These are phyloP conservation scores for Penicillium paradoxum DNA, from an alignment of 495 filamentous ascomycete genomes.

Conservation along the genomic window DNA sequence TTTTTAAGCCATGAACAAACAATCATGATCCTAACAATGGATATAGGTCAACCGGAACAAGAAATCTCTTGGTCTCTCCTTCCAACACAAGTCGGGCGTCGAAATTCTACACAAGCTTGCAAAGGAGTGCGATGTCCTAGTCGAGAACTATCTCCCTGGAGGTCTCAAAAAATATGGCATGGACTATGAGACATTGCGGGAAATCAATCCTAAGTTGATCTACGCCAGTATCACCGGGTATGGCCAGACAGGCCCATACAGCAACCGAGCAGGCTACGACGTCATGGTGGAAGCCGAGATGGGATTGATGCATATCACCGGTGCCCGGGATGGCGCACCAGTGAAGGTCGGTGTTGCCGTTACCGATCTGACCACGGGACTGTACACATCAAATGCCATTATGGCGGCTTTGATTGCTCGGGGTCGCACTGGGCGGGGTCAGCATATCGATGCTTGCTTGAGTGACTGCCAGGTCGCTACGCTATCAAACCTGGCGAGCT, in stretches of 20 bases:
- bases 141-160: slow-evolving; percentile 94
- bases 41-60: slow-evolving; percentile 93
- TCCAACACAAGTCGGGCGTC: slow-evolving; percentile 76
- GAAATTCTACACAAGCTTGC: slow-evolving; percentile 81
- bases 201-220: slow-evolving; percentile 71
- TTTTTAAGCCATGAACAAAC: neutral
- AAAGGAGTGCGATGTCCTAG: slow-evolving; percentile 81
- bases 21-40: slow-evolving; percentile 2
- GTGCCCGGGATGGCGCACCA: slow-evolving; percentile 76
- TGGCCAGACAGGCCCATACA: slow-evolving; percentile 91
- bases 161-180: slow-evolving; percentile 86
- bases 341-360: slow-evolving; percentile 98
- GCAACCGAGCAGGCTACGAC: slow-evolving; percentile 86
- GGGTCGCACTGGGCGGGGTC: slow-evolving; percentile 63
- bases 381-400: slow-evolving; percentile 96
- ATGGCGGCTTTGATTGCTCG: slow-evolving; percentile 87
- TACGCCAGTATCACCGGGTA: slow-evolving; percentile 71
- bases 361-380: slow-evolving; percentile 88
- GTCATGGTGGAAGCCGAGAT: slow-evolving; percentile 99
- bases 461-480: slow-evolving; percentile 95
- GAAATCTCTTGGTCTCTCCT: slow-evolving; percentile 87
- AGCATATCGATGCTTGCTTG: slow-evolving; percentile 87
- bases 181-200: slow-evolving; percentile 72
- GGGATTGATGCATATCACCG: slow-evolving; percentile 97
- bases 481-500: slow-evolving; percentile 87